Base-by-base conservation (phyloP, 164 flowering plant species). In the Liriodendron chinense region DNA sequence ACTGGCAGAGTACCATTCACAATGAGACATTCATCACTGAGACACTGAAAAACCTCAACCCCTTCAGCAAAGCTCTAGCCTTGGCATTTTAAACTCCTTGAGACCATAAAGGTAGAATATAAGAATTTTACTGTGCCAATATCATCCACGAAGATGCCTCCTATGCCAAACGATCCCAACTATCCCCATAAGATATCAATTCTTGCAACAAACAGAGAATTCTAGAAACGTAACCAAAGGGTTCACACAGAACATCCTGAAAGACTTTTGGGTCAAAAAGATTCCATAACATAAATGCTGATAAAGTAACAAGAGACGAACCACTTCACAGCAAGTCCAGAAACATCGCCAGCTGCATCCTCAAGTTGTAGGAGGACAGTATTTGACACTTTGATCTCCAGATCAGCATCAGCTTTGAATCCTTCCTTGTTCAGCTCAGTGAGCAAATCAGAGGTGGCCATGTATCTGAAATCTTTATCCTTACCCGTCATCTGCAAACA, bases 311-410 rank as follows among this genome's bases (percentile, higher is more conserved):
- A 70, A 66, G 16, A 13, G 9, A 67, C 81, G 66, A 24, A 96
- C 99, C 99, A 96, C 87, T 96, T 96, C 10, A 96, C 96, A 80
- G 99, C 99, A 82, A 96, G 83, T 74, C 93, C 99, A 81, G 99
- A 96, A 68, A 96, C 98, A 85, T 96, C 99, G 5, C 98, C 98
- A 67, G 99, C 94, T 1, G 87, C 95, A 90, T 96, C 99, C 83
- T 94, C 97, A 68, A 96, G 98, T 83, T 96, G 99, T 63, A 90
- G 97, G 28, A 96, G 79, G 43, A 96, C 88, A 65, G 86, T 89
- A 69, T 85, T 86, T 1, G 93, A 86, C 71, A 96, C 73, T 69
- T 89, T 96, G 24, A 82, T 66, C 87, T 96, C 99, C 69, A 96
- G 80, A 65, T 94, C 98, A 43, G 81, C 62, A 75, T 96, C 99